Base-by-base conservation (phyloP, 176 grass and related monocot species). In the Oryza australiensis region DNA sequence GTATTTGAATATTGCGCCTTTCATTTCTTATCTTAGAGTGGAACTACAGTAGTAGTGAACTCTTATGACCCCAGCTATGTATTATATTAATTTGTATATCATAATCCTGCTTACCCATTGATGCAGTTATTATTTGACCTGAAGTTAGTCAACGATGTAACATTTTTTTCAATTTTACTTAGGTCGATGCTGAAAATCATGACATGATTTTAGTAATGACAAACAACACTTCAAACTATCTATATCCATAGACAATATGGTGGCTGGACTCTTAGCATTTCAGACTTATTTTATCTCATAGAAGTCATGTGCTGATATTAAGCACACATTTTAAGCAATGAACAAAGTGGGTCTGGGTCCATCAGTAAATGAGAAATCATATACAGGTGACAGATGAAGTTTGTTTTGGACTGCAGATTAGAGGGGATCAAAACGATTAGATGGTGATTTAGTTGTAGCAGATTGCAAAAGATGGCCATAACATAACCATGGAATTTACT, bases 221-320 rank as follows among this genome's bases (percentile, higher is more conserved):
- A 79, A 67, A 69, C 43, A 38, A 70, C 34, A 43, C 26, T 49
- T 45, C 6, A 66, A 66, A 43, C 62, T 66, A 1, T 23, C 46
- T 73, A 37, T 73, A 37, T 79, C 22, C 45, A 20, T 80, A 74
- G 69, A 68, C 26, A 74, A 75, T 55, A 53, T 33, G 34, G 23
- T 87, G 41, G 46, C 38, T 64, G 37, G 23, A 38, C 6, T 27
- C 22, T 13, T 29, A 77, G 40, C 4, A 22, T 72, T 42, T 42
- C 6, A 26, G 18, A 32, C 20, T 12, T 88, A 26, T 42, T 70
- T 69, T 42, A 42, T 76, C 0, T 38, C 18, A 34, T 74, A 45
- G 3, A 72, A 83, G 8, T 64, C 33, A 88, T 64, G 30, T 0
- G 3, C 7, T 66, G 53, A 32, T 8, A 40, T 18, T 55, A 1